Conservation (phyloP, 2,329 filamentous ascomycete species). For the Diaporthe capsici region DNA sequence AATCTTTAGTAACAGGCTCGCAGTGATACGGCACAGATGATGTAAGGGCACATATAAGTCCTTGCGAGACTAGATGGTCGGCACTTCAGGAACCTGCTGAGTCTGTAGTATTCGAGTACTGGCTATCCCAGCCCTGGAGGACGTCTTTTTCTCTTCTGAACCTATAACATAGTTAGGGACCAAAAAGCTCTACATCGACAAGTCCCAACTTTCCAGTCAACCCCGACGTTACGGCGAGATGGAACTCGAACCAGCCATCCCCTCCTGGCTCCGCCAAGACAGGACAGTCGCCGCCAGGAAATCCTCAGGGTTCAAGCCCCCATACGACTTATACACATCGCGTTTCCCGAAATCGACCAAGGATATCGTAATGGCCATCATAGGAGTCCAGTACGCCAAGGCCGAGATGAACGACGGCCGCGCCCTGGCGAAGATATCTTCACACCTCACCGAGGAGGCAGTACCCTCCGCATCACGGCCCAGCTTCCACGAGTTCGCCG, state of each 20-base stretch:
- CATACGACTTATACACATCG: not conserved
- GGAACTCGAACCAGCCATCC: not conserved
- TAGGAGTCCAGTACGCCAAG: slow-evolving; percentile 7
- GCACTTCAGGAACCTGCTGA: not conserved
- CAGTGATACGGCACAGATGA: not conserved
- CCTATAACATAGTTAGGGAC: not conserved
- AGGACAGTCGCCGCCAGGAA: slow-evolving; percentile 6
- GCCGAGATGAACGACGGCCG: slow-evolving; percentile 13
- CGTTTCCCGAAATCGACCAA: not conserved
- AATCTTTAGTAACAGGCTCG: not conserved
- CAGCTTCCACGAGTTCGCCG: slow-evolving; percentile 51
- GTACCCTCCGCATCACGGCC: not conserved
- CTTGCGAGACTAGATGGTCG: not conserved
- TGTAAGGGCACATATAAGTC: not conserved
- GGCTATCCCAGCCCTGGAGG: too few species aligned
- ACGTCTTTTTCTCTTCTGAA: not conserved
- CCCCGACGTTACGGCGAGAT: not conserved
- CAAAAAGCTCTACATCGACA: not conserved
- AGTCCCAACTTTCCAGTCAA: not conserved
- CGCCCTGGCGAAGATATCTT: not conserved
- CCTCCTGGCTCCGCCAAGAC: not conserved
- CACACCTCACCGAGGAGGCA: not conserved
- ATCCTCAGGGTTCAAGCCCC: slow-evolving; percentile 1
- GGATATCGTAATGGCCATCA: slow-evolving; percentile 9
- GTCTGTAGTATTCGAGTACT: not conserved